Evolutionary conservation across 495 filamentous ascomycete species (phyloP).

Genomic region (Cudoniella acicularis): DNA sequence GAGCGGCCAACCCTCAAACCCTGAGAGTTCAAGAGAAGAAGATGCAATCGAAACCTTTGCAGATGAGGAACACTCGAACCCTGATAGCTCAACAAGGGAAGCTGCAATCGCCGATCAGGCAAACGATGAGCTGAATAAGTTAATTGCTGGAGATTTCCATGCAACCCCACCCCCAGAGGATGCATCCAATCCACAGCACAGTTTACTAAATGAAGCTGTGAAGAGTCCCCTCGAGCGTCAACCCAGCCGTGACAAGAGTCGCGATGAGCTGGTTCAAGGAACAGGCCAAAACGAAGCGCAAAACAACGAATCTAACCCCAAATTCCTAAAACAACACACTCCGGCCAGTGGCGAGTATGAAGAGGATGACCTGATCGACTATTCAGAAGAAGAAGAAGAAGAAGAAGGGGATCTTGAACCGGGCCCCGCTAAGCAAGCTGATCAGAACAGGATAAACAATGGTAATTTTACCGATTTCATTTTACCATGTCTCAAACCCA

Average conservation of each 20-base stretch:
- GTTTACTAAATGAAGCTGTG: no score
- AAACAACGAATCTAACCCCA: background rate
- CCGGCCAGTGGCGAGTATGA: constrained; percentile 21
- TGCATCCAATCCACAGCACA: no score
- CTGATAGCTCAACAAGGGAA: no score
- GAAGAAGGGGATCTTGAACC: constrained; percentile 31
- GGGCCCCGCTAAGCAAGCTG: no score
- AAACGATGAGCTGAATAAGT: no score
- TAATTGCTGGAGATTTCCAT: no score
- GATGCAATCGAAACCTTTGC: no score
- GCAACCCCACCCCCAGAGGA: no score
- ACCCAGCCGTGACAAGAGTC: background rate
- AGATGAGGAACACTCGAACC: no score
- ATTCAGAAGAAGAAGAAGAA: constrained; percentile 41
- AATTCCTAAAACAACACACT: background rate
- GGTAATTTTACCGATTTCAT: constrained; percentile 20
- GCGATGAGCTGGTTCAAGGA: background rate
- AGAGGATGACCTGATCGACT: constrained; percentile 32
- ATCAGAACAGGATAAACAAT: constrained; percentile 9
- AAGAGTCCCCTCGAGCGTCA: background rate
- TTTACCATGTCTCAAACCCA: constrained; percentile 19
- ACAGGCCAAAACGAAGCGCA: background rate
- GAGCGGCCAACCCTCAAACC: background rate
- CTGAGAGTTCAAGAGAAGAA: background rate
- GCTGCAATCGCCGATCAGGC: no score